Percentiles rank a stretch among this genome's conserved stretches.
Evolutionary conservation across 164 flowering plant species (phyloP).

Genomic region (Kalanchoe fedtschenkoi): DNA sequence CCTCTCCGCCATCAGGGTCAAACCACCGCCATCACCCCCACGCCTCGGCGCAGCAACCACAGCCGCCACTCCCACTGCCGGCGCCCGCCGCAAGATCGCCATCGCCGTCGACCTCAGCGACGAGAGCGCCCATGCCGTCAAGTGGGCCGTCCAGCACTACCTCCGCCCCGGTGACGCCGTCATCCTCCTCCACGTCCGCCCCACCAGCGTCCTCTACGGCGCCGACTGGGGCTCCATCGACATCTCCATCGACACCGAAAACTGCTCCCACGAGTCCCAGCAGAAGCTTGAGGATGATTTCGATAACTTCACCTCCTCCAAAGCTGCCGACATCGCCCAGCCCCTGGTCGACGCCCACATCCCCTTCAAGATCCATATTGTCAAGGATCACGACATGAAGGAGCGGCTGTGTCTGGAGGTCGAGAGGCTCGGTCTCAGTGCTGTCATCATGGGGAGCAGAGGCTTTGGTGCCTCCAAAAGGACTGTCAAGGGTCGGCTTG

Average conservation of each 20-base stretch:
- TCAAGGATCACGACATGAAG: slow-evolving; percentile 77
- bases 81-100: slow-evolving; percentile 42
- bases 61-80: slow-evolving; percentile 24
- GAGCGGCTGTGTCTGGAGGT: slow-evolving; percentile 76
- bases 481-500: slow-evolving; percentile 37
- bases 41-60: background rate
- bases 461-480: slow-evolving; percentile 55
- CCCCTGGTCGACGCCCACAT: slow-evolving; percentile 47
- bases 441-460: slow-evolving; percentile 76
- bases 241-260: slow-evolving; percentile 14
- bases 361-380: slow-evolving; percentile 63
- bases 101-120: slow-evolving; percentile 80
- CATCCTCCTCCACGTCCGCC: slow-evolving; percentile 66
- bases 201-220: slow-evolving; percentile 67
- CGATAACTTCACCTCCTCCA: slow-evolving; percentile 41
- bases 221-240: slow-evolving; percentile 69
- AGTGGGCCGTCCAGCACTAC: slow-evolving; percentile 79
- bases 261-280: slow-evolving; percentile 22
- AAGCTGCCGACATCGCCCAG: slow-evolving; percentile 38
- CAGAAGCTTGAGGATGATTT: slow-evolving; percentile 57
- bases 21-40: slow-evolving; percentile 10
- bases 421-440: slow-evolving; percentile 63
- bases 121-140: slow-evolving; percentile 72
- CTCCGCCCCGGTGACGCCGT: slow-evolving; percentile 75
- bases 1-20: slow-evolving; percentile 14